These are phyloP conservation scores for Filobasidium floriforme DNA, from an alignment of 768 basidiomycete genomes.

Conservation along the genomic window DNA sequence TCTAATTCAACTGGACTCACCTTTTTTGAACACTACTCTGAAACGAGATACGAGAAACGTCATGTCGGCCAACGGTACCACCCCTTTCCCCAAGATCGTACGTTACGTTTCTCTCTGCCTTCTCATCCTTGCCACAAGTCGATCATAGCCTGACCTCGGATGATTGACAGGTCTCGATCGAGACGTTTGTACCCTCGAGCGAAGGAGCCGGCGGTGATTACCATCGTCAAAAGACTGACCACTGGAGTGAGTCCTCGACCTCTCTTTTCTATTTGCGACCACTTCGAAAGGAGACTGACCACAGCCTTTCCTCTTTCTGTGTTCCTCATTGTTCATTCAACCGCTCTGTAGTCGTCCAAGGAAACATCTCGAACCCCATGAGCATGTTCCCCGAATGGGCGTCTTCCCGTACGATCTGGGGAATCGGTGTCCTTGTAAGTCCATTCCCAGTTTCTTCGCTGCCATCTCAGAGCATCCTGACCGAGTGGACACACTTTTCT, in stretches of 20 bases:
- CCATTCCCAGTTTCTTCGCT: background rate
- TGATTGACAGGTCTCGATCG: constrained; percentile 34
- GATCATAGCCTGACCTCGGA: background rate
- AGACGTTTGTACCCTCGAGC: constrained; percentile 45
- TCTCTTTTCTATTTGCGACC: too few species aligned
- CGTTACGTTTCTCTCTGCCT: background rate
- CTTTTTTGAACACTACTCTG: too few species aligned
- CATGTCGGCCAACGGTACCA: background rate
- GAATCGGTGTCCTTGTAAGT: constrained; percentile 45
- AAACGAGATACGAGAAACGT: background rate
- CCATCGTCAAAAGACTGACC: constrained; percentile 37
- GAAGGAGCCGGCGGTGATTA: constrained; percentile 47
- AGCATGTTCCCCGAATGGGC: constrained; percentile 43
- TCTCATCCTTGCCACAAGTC: too few species aligned
- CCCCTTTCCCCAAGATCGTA: background rate
- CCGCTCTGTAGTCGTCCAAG: constrained; percentile 30
- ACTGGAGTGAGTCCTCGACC: constrained; percentile 41
- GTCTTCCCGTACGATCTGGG: constrained; percentile 44
- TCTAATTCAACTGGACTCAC: too few species aligned
- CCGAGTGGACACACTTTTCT: background rate
- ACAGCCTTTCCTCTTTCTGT: background rate
- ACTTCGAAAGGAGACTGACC: too few species aligned
- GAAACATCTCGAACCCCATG: constrained; percentile 46
- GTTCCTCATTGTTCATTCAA: constrained; percentile 11
- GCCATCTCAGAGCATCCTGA: background rate